Percentiles rank a stretch among this genome's conserved stretches.
phyloP scores from a whole-genome alignment of 148 eudicot genomes.

The Nepenthes mirabilis region DNA sequence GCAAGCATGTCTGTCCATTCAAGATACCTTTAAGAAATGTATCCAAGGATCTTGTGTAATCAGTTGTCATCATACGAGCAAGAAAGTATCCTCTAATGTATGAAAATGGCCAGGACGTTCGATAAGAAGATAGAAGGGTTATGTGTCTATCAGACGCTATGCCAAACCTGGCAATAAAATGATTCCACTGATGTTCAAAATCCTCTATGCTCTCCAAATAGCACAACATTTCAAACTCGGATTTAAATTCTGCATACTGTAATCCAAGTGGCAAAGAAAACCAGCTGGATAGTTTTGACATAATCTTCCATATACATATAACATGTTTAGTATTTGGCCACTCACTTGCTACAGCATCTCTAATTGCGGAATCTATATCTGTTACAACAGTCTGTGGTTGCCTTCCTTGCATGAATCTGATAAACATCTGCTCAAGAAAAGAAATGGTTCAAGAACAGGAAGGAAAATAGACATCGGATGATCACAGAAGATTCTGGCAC shows the following conservation, averaged over 20 bases:
- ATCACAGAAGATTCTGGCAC: constrained; percentile 8
- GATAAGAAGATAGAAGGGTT: constrained; percentile 32
- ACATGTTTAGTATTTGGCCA: constrained; percentile 49
- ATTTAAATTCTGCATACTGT: constrained; percentile 41
- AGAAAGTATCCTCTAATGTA: constrained; percentile 42
- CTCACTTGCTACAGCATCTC: constrained; percentile 45
- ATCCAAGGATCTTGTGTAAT: constrained; percentile 33
- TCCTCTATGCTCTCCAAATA: constrained; percentile 41
- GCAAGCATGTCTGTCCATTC: constrained; percentile 36
- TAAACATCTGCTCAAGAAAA: constrained; percentile 32
- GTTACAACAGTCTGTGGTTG: constrained; percentile 47
- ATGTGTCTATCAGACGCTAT: constrained; percentile 49
- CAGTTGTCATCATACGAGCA: constrained; percentile 29
- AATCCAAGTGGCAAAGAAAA: constrained; percentile 45
- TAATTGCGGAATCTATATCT: constrained; percentile 43
- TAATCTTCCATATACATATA: constrained; percentile 31
- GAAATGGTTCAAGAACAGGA: not conserved
- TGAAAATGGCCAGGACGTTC: constrained; percentile 43
- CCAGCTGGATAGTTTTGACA: constrained; percentile 55
- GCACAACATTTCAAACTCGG: constrained; percentile 44
- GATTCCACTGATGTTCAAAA: constrained; percentile 54
- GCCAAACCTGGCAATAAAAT: constrained; percentile 40
- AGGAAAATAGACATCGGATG: constrained; percentile 3
- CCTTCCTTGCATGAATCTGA: constrained; percentile 50
- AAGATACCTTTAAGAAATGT: constrained; percentile 35